phyloP scores from a whole-genome alignment of 78 protist genomes.

The Ministeria vibrans region DNA sequence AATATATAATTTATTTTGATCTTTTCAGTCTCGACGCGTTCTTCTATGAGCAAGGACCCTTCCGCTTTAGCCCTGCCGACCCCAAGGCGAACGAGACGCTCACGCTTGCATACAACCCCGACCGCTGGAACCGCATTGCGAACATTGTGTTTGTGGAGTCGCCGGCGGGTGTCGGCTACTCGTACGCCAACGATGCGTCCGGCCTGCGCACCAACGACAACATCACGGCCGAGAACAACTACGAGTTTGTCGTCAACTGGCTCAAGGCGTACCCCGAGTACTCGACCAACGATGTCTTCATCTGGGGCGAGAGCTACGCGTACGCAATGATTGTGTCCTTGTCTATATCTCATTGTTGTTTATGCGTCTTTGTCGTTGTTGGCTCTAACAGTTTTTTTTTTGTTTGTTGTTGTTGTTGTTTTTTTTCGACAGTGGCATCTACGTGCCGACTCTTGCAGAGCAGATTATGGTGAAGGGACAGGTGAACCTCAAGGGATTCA shows the following conservation, averaged over 20 bases:
- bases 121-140: slow-evolving; percentile 46
- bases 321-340: too few species aligned
- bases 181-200: not conserved
- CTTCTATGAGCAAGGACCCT: slow-evolving; percentile 47
- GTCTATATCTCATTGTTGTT: too few species aligned
- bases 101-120: too few species aligned
- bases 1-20: too few species aligned
- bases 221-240: not conserved
- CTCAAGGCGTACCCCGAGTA: slow-evolving; percentile 38
- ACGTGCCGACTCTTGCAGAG: not conserved
- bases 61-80: too few species aligned
- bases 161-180: slow-evolving; percentile 33
- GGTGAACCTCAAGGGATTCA: not conserved
- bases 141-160: slow-evolving; percentile 43
- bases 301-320: slow-evolving; percentile 64
- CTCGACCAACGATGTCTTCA: slow-evolving; percentile 14
- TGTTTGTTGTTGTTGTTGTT: too few species aligned
- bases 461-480: not conserved
- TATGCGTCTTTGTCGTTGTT: too few species aligned
- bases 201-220: slow-evolving; percentile 21
- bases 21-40: too few species aligned
- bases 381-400: too few species aligned
- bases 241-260: slow-evolving; percentile 17
- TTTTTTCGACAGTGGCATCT: too few species aligned
- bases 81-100: too few species aligned